Evolutionary conservation across 129 eudicot genomes (phyloP), one percentile per base, ranked within the genome.

Genomic region (Erigeron canadensis): DNA sequence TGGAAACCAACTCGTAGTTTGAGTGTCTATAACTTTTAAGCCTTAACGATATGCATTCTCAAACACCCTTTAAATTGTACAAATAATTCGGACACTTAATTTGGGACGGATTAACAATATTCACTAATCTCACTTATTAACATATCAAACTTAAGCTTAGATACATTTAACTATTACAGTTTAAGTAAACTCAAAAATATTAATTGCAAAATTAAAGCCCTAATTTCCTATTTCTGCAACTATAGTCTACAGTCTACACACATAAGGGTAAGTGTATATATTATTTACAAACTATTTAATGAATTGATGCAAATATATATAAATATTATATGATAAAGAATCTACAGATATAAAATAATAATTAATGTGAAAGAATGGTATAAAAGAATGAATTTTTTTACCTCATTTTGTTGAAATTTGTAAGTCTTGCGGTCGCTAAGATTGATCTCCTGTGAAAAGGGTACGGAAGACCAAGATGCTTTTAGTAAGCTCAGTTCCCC

Each of bases 371-470:
- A 6, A 10, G 22, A 3, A 21, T 12, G 5, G 8, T 15, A 10
- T 60, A 10, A 0, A 28, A 17, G 12, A 58, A 23, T 8, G 9
- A 58, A n/a, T n/a, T n/a, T n/a, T n/a, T 9, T 58, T 60, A 60
- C 65, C 65, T 60, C 65, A 60, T 60, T 22, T 60, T 34, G 65
- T 7, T 22, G 65, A 60, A 60, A 60, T 60, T 60, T 1, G 34
- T 22, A 9, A 60, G 18, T 11, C 34, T 0, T 57, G 19, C 7
- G 10, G 63, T 57, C 37, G 21, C 10, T 59, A 8, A 16, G 65
- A 7, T 59, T 22, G 43, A 34, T 7, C 22, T 23, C 38, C 42
- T 1, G 13, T 10, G 11, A 9, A 39, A 28, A 28, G 34, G 3
- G 34, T 28, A 28, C 16, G 16, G 15, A 28, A 60, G 44, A 34